Base-by-base conservation (phyloP, 768 basidiomycete genomes). In the Tephrocybe sp. region DNA sequence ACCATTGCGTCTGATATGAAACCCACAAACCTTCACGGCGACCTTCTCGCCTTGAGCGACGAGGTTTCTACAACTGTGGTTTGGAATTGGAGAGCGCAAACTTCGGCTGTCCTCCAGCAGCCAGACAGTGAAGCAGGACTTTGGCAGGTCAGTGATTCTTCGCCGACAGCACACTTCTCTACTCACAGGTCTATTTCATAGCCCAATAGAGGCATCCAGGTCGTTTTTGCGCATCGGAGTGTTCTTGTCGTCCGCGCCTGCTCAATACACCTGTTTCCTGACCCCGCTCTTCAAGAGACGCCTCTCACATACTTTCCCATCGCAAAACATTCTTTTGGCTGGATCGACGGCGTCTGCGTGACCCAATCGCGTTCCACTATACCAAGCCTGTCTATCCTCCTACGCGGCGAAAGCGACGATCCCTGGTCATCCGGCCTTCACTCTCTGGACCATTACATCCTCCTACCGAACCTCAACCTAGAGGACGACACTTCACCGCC, bases 291-390 rank as follows among this genome's bases (percentile, higher is more conserved):
- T 24, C 54, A 52, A 7, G 37, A 43, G 7, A 53, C 33, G 0
- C 58, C 62, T 3, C 47, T 51, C 3, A 50, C 68, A 0, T 73
- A 78, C 48, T 46, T 59, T 1, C 69, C 77, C 0, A 61, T 74
- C 33, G 76, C 74, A 1, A 60, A 57, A 2, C 75, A 80, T 55
- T 79, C 80, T 2, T 86, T 85, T 57, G 85, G 85, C 14, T 87
- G 85, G 85, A 76, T 85, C 12, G 86, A 87, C 47, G 79, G 80
- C 7, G 71, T 83, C 32, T 75, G 75, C 2, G 72, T 79, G 1
- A 55, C 69, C 1, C 55, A 64, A 50, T 56, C 49, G 10, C 48
- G 56, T 47, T 21, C 48, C 37, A 8, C 18, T 40, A 34, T 18
- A n/a, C 34, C 39, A n/a, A 38, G 17, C 38, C 43, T 85, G 15